phyloP scores from a whole-genome alignment of 306 rosid species.

The Trifolium dubium region DNA sequence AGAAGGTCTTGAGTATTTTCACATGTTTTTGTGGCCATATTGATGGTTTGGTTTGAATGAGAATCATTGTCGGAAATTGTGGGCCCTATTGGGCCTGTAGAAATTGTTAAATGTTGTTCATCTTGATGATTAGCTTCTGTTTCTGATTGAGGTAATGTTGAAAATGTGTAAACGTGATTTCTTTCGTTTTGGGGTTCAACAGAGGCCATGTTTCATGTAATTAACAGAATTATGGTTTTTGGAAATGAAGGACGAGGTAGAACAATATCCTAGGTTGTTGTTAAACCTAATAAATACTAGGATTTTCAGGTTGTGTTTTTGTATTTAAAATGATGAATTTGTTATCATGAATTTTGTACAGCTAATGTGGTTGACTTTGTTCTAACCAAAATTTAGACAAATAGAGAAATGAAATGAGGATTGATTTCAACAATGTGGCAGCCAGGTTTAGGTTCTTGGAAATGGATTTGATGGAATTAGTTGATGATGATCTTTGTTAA shows the following conservation, averaged over 20 bases:
- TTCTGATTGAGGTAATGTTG: constrained; percentile 46
- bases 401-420: neutral
- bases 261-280: neutral
- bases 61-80: neutral
- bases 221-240: too few species aligned
- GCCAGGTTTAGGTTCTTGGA: neutral
- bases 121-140: neutral
- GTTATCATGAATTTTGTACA: constrained; percentile 10
- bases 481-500: neutral
- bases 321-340: constrained; percentile 8
- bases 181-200: constrained; percentile 36
- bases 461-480: neutral
- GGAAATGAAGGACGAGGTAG: too few species aligned
- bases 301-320: neutral
- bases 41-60: neutral
- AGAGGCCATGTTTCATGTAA: neutral
- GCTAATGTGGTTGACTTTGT: constrained; percentile 22
- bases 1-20: constrained; percentile 42
- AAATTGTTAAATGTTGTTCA: constrained; percentile 25
- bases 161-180: constrained; percentile 30
- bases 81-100: neutral
- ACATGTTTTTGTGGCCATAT: neutral
- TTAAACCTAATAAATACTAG: neutral
- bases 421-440: neutral
- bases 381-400: constrained; percentile 10